These are phyloP conservation scores for Ophiostoma montium DNA, from an alignment of 2,329 filamentous ascomycete species.

Conservation along the genomic window DNA sequence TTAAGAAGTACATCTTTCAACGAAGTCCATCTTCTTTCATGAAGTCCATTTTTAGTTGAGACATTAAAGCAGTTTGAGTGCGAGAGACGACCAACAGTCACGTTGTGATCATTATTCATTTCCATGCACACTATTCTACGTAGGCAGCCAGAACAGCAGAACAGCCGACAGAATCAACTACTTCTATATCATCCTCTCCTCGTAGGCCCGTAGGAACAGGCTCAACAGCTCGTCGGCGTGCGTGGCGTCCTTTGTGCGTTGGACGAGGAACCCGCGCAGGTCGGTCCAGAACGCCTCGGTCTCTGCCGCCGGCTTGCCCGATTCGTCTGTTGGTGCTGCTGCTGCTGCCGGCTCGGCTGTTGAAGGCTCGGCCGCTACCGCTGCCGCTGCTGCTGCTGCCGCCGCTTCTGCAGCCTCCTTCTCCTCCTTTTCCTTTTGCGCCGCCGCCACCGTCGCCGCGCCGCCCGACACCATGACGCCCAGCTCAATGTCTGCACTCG, in stretches of 20 bases:
- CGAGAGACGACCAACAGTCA: no score
- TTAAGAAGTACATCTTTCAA: background rate
- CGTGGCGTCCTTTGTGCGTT: constrained; percentile 59
- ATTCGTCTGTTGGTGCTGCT: constrained; percentile 26
- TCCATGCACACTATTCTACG: background rate
- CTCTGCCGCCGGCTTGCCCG: constrained; percentile 18
- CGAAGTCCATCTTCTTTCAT: no score
- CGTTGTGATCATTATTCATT: no score
- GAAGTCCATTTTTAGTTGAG: no score
- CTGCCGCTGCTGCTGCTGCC: constrained; percentile 24
- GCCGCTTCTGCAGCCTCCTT: constrained; percentile 16
- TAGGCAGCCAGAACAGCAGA: background rate
- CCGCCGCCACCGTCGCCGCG: constrained; percentile 26
- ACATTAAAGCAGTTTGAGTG: no score
- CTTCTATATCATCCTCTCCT: constrained; percentile 22
- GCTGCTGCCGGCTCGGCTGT: background rate
- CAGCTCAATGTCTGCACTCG: constrained; percentile 45
- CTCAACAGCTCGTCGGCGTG: constrained; percentile 48
- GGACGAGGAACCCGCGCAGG: constrained; percentile 63
- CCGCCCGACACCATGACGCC: constrained; percentile 81
- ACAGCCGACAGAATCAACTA: no score
- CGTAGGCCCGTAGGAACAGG: constrained; percentile 61
- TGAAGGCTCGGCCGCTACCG: constrained; percentile 26
- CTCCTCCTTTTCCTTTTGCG: background rate
- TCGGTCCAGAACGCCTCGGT: constrained; percentile 77